Evolutionary conservation across 768 basidiomycete genomes (phyloP), one percentile per base, ranked within the genome.

Genomic region (Nidularia sp.): DNA sequence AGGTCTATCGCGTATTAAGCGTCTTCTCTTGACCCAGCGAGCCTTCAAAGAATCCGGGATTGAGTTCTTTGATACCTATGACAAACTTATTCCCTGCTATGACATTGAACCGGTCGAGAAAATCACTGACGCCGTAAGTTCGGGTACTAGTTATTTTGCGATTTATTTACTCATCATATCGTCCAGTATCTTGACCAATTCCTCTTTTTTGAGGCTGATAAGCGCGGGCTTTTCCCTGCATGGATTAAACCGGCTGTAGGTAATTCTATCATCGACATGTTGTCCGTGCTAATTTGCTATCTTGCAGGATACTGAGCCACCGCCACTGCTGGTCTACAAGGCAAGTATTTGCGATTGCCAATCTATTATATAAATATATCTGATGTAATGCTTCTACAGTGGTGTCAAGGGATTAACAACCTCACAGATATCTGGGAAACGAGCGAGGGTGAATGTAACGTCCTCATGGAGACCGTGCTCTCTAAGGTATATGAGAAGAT

Each of bases 391-490:
- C n/a, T n/a, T n/a, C n/a, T n/a, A n/a, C n/a, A 98, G 79, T 98
- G 96, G 96, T 96, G 94, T 64, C 96, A 98, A 72, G 97, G 97
- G 41, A 95, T 98, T 78, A 98, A 98, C 73, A 99, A 99, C 69
- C 68, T 98, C 66, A 94, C 90, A 2, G 96, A 99, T 53, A 85
- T 99, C 39, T 99, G 97, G 97, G 97, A 98, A 72, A 98, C 95
- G 0, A 83, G 85, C 54, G 95, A 99, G 61, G 97, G 97, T 56
- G 96, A 98, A 73, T 98, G 94, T 70, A 90, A 93, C 61, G 97
- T 98, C 43, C 79, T 99, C 75, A 98, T 98, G 95, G 97, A 99
- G 75, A 99, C 97, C 0, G 93, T 96, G 5, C 78, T 97, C 36
- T 94, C 92, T 32, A 94, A 97, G 71, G 97, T 98, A 15, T 98